Evolutionary conservation across 1,284 basidiomycete species (phyloP), one percentile per base, ranked within the genome.

Genomic region (Hypsizygus ulmarius): DNA sequence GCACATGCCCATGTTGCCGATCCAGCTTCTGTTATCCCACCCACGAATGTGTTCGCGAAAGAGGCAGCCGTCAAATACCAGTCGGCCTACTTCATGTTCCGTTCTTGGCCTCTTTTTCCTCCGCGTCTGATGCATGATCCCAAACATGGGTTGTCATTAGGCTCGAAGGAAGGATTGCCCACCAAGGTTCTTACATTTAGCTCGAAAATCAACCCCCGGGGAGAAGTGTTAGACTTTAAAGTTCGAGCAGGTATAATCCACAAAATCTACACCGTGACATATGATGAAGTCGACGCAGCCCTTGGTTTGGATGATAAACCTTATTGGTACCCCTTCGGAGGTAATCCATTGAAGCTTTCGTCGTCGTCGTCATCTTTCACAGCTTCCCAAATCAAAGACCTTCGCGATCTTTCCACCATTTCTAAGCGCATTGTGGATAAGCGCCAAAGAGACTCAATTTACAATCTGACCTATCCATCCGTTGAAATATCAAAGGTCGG

Each of bases 1-100:
- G 61, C 97, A 11, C 96, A 98, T 59, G 74, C 90, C 14, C 96
- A 99, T 63, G 78, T 99, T 46, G 96, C 97, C 6, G 96, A 99
- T 64, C 95, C 96, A 0, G 95, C 93, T 0, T 73, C 87, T 1
- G 62, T 86, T 49, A 71, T 99, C n/a, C 82, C 82, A 12, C 86
- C 84, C 0, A 76, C 74, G 0, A 84, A 93, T 62, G 55, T 69
- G 1, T 61, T 91, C 1, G 74, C 84, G 0, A 66, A 74, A 27
- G 60, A 69, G 3, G 92, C 93, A 0, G 69, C 75, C 8, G 64
- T 69, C 32, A 69, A 72, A 45, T 69, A 68, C 1, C 66, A 75
- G 39, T 79, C 84, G 0, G 60, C 70, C 1, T 96, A 93, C 65
- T 75, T 90, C 39, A 69, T 78, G 0, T 81, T 92, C 49, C 72